Evolutionary conservation across 371 early-diverging fungal species (phyloP).

Genomic region (Rhizopus arrhizus): DNA sequence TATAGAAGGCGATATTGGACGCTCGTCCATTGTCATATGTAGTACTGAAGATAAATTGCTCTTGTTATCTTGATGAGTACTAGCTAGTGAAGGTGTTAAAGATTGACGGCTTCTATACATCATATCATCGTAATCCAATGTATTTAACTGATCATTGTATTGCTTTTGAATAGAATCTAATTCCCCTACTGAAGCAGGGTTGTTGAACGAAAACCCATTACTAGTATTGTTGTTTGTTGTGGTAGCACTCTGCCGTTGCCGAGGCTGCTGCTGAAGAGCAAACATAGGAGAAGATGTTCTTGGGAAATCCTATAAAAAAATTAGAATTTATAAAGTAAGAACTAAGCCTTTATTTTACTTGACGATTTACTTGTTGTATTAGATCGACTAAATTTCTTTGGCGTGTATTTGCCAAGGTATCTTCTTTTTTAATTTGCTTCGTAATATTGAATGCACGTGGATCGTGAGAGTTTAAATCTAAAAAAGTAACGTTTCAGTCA

Average conservation of each 20-base stretch:
- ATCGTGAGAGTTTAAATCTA: background rate
- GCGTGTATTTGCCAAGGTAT: slow-evolving; percentile 24
- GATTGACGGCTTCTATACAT: slow-evolving; percentile 11
- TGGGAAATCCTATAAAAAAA: slow-evolving; percentile 66
- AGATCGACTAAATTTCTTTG: slow-evolving; percentile 40
- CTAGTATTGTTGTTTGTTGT: slow-evolving; percentile 20
- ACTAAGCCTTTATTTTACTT: background rate
- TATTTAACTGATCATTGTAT: slow-evolving; percentile 32
- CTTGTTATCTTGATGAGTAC: slow-evolving; percentile 7
- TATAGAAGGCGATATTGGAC: slow-evolving; percentile 33
- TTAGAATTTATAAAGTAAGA: background rate
- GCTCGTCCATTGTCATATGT: slow-evolving; percentile 8
- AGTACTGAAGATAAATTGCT: slow-evolving; percentile 10
- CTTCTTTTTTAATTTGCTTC: slow-evolving; percentile 21
- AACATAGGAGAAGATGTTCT: slow-evolving; percentile 85
- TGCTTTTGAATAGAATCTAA: slow-evolving; percentile 36
- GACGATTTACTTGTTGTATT: slow-evolving; percentile 39
- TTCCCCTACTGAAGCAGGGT: slow-evolving; percentile 26
- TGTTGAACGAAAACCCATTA: slow-evolving; percentile 24
- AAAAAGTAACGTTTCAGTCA: background rate
- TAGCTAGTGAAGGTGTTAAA: background rate
- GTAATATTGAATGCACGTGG: background rate
- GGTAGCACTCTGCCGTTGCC: slow-evolving; percentile 49
- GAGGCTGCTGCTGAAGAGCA: slow-evolving; percentile 59
- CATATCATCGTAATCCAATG: slow-evolving; percentile 32